A percentile compares a stretch with the other conserved stretches of the same genome.
These are phyloP conservation scores for Penicillium tannophilum DNA, from an alignment of 495 filamentous ascomycete species.

Conservation along the genomic window DNA sequence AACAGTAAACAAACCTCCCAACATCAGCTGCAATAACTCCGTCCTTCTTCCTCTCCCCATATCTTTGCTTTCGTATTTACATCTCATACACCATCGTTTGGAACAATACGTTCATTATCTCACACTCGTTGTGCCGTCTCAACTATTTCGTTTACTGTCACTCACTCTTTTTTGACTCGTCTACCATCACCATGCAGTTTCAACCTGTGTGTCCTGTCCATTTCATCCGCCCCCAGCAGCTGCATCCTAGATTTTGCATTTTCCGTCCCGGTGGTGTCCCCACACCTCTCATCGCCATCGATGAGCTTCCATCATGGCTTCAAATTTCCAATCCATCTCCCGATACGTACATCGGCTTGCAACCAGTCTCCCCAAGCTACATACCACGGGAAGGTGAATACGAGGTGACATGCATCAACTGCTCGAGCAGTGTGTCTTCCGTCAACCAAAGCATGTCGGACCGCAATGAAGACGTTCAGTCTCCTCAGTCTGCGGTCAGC, in stretches of 20 bases:
- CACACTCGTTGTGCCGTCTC: not conserved
- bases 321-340: conserved; percentile 29
- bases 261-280: conserved; percentile 30
- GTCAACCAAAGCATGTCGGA: conserved; percentile 36
- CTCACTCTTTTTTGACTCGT: not conserved
- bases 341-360: conserved; percentile 23
- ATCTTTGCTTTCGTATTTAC: not conserved
- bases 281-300: conserved; percentile 37
- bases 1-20: not conserved
- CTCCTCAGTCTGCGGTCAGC: conserved; percentile 4
- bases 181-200: conserved; percentile 8
- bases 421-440: conserved; percentile 29
- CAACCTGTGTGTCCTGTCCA: not conserved
- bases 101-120: conserved; percentile 3
- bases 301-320: conserved; percentile 44
- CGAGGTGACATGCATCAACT: conserved; percentile 42
- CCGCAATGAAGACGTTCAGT: conserved; percentile 14
- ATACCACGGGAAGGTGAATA: conserved; percentile 41
- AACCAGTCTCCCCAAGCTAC: conserved; percentile 24
- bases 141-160: not conserved
- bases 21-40: not conserved
- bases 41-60: not conserved
- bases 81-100: conserved; percentile 5
- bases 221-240: conserved; percentile 18
- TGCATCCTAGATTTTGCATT: conserved; percentile 39